Evolutionary conservation across 2,329 filamentous ascomycete genomes (phyloP).

Genomic region (Penicillium decumbens): DNA sequence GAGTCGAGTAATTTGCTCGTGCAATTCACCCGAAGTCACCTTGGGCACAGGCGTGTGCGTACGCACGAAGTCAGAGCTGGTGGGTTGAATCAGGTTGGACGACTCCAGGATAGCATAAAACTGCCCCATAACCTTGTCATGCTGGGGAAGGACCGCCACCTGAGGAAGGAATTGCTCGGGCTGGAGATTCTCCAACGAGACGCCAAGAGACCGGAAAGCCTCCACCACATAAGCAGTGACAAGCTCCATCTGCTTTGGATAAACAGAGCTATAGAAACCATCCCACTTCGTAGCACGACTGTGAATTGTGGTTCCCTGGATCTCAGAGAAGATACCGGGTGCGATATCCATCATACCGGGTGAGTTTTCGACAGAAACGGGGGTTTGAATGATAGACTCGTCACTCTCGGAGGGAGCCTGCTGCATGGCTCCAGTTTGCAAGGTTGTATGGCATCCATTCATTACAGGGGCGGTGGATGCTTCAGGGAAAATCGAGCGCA

Average conservation of each 20-base stretch:
- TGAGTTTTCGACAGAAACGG: too few species aligned
- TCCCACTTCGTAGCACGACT: conserved; percentile 2
- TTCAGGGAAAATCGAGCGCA: too few species aligned
- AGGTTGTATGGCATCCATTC: too few species aligned
- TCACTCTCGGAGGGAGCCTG: too few species aligned
- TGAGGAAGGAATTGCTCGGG: neutral
- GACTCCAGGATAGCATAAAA: neutral
- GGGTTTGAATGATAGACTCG: too few species aligned
- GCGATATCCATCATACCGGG: too few species aligned
- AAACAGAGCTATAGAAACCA: conserved; percentile 14
- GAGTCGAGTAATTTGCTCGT: conserved; percentile 17
- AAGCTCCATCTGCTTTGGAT: conserved; percentile 23
- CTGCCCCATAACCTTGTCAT: neutral
- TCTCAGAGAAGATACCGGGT: too few species aligned
- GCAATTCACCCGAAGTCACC: neutral
- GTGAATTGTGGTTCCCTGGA: neutral
- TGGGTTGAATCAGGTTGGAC: neutral
- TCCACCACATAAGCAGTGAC: conserved; percentile 24
- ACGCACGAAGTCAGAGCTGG: neutral
- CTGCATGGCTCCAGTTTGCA: too few species aligned
- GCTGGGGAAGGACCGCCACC: neutral
- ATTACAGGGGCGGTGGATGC: neutral
- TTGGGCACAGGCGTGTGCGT: neutral
- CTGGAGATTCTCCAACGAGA: neutral
- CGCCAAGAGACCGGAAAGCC: conserved; percentile 24